phyloP scores from a whole-genome alignment of 441 rosid genomes.

The Kokia cookei region DNA sequence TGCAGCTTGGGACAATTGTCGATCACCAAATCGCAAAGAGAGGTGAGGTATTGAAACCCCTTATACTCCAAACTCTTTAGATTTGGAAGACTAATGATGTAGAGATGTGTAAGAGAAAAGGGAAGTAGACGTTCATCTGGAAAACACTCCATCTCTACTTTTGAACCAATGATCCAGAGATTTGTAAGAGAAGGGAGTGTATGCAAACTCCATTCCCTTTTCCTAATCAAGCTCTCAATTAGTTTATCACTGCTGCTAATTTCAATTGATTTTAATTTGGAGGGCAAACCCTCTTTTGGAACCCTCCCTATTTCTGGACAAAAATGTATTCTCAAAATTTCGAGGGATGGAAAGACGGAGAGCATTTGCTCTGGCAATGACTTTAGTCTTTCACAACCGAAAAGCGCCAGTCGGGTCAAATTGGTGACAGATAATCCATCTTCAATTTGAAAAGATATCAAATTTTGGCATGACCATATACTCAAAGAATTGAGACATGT shows the following conservation, averaged over 20 bases:
- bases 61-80: background rate
- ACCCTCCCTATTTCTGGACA: background rate
- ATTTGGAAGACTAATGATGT: background rate
- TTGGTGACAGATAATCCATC: background rate
- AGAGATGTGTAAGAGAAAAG: background rate
- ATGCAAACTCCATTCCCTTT: too few species aligned
- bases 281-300: too few species aligned
- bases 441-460: background rate
- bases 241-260: too few species aligned
- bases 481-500: background rate
- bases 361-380: background rate
- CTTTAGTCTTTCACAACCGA: rapidly evolving
- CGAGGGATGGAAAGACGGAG: background rate
- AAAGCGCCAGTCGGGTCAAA: rapidly evolving
- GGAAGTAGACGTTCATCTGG: background rate
- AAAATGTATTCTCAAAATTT: rapidly evolving
- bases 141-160: too few species aligned
- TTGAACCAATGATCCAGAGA: too few species aligned
- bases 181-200: too few species aligned
- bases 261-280: too few species aligned
- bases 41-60: background rate
- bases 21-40: background rate
- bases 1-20: background rate
- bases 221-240: too few species aligned
- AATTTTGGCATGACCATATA: rapidly evolving